Conservation (phyloP, 148 eudicot species). For the Cornus kousa region DNA sequence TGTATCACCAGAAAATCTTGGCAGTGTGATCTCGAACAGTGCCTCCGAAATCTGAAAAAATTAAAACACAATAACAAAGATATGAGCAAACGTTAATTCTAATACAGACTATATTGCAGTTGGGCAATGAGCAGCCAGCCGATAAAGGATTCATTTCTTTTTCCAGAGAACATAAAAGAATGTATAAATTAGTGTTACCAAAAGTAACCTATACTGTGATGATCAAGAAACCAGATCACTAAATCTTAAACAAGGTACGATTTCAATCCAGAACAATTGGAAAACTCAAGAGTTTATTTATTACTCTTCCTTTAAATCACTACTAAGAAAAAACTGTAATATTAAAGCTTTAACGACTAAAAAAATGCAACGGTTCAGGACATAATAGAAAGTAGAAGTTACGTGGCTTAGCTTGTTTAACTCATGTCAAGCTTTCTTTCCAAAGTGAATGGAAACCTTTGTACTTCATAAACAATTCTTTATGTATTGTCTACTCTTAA, state of each 20-base stretch:
- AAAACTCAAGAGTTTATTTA: neutral
- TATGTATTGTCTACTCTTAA: too few species aligned
- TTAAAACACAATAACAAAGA: neutral
- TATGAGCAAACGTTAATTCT: neutral
- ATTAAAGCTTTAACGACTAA: too few species aligned
- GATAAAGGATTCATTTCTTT: neutral
- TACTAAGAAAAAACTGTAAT: neutral
- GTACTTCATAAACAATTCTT: neutral
- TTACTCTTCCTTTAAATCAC: neutral
- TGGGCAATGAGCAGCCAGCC: neutral
- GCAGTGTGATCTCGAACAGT: conserved; percentile 87
- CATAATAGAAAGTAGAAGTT: neutral
- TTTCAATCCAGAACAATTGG: neutral
- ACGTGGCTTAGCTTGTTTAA: neutral
- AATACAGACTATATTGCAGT: neutral
- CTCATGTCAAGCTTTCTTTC: neutral
- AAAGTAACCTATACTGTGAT: neutral
- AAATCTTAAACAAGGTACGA: neutral
- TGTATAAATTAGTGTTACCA: neutral
- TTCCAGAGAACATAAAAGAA: neutral
- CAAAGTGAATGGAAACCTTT: neutral
- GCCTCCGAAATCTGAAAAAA: conserved; percentile 81
- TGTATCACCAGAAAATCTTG: conserved; percentile 86
- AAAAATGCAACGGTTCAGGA: neutral
- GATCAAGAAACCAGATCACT: neutral